A percentile compares a stretch with the other conserved stretches of the same genome.
Evolutionary conservation across 78 protist genomes (phyloP).

Genomic region (Pelomyxa schiedti): DNA sequence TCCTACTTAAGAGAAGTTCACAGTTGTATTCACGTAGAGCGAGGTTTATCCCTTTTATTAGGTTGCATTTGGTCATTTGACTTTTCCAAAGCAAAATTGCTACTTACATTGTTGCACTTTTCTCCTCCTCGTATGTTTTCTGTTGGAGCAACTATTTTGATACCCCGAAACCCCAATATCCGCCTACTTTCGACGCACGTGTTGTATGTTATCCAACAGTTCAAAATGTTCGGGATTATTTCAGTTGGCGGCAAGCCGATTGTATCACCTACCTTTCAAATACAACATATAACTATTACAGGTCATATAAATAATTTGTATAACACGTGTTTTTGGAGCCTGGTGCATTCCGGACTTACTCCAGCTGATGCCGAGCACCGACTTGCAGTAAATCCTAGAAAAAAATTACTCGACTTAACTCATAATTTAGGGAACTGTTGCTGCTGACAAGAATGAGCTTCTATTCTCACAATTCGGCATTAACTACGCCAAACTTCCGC

Average conservation of each 20-base stretch:
- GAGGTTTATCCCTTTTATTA: neutral
- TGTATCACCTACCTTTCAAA: neutral
- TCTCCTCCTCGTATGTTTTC: slow-evolving; percentile 42
- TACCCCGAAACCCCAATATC: slow-evolving; percentile 24
- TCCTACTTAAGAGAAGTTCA: neutral
- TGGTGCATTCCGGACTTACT: slow-evolving; percentile 56
- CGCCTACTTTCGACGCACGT: slow-evolving; percentile 84
- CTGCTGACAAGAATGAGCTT: slow-evolving; percentile 73
- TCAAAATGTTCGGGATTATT: slow-evolving; percentile 53
- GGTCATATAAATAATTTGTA: slow-evolving; percentile 81
- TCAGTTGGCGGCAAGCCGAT: slow-evolving; percentile 71
- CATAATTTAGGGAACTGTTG: slow-evolving; percentile 21
- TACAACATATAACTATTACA: neutral
- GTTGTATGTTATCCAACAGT: slow-evolving; percentile 69
- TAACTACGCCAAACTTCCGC: slow-evolving; percentile 60
- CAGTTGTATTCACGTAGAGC: neutral
- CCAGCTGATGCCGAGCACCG: slow-evolving; percentile 41
- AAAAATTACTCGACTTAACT: too few species aligned
- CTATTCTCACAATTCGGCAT: slow-evolving; percentile 54
- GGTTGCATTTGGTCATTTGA: neutral
- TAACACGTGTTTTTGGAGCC: slow-evolving; percentile 74
- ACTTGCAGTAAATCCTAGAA: slow-evolving; percentile 20
- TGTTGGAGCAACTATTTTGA: slow-evolving; percentile 50
- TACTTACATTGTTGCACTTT: slow-evolving; percentile 44
- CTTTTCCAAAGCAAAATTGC: slow-evolving; percentile 48